Conservation (phyloP, 106 monocot genomes). For the Gastrodia elata region DNA sequence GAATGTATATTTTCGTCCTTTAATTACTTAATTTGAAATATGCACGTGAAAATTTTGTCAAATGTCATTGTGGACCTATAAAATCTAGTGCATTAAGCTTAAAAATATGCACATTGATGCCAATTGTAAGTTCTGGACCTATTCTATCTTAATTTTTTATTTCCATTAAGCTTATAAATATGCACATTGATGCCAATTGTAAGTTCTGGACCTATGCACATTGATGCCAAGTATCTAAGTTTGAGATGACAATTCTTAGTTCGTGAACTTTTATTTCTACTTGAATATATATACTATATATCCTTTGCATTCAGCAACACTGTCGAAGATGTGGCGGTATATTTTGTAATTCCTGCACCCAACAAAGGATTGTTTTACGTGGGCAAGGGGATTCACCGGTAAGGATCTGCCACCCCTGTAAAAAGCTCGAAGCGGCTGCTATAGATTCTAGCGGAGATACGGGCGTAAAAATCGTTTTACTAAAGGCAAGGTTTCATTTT, state of each 20-base stretch:
- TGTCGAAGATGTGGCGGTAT: constrained; percentile 96
- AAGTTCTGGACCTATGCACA: no score
- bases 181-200: no score
- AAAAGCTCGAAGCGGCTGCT: constrained; percentile 85
- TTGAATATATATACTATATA: neutral
- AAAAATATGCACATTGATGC: no score
- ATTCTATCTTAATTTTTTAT: no score
- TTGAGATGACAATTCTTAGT: neutral
- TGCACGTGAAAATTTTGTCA: no score
- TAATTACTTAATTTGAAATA: no score
- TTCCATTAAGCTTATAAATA: no score
- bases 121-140: no score
- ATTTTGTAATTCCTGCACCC: constrained; percentile 87
- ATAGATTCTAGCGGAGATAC: constrained; percentile 74
- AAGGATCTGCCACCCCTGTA: constrained; percentile 93
- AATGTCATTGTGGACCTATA: no score
- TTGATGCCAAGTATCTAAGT: no score
- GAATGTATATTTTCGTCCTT: no score
- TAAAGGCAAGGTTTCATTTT: constrained; percentile 42
- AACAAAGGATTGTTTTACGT: constrained; percentile 82
- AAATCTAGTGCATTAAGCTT: no score
- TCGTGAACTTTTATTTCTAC: neutral
- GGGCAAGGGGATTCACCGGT: constrained; percentile 96
- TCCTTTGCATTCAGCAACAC: constrained; percentile 62
- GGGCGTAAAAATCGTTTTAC: constrained; percentile 45